Conservation (phyloP, 2,329 filamentous ascomycete species). For the Cadophora gregata region DNA sequence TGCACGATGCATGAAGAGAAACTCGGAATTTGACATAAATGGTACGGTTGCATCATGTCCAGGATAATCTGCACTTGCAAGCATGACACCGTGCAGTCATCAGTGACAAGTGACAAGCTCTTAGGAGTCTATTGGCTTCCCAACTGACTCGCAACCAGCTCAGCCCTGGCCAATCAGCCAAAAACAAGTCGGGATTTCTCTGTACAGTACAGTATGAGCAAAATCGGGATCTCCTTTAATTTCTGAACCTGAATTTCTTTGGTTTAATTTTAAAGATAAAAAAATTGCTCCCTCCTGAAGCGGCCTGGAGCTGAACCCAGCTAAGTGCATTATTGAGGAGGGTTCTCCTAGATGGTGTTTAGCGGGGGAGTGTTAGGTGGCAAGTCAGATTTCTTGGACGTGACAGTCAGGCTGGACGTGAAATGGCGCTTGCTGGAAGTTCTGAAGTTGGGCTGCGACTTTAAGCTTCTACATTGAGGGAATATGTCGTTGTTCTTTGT, state of each 20-base stretch:
- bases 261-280: no score
- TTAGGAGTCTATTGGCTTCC: neutral
- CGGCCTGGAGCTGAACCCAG: conserved; percentile 6
- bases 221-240: conserved; percentile 9
- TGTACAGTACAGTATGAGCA: conserved; percentile 17
- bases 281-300: conserved; percentile 15
- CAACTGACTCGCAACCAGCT: conserved; percentile 1
- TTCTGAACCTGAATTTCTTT: neutral
- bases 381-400: no score
- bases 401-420: no score
- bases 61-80: neutral
- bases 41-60: neutral
- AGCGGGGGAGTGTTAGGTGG: neutral
- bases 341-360: conserved; percentile 10
- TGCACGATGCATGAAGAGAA: neutral
- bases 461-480: no score
- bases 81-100: no score
- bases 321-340: conserved; percentile 15
- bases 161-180: neutral
- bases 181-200: conserved; percentile 8
- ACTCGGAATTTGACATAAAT: neutral
- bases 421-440: no score
- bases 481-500: no score
- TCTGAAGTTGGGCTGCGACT: no score
- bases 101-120: no score